Base-by-base conservation (phyloP, 1,284 basidiomycete genomes). In the Sanghuangporus sanghuang region DNA sequence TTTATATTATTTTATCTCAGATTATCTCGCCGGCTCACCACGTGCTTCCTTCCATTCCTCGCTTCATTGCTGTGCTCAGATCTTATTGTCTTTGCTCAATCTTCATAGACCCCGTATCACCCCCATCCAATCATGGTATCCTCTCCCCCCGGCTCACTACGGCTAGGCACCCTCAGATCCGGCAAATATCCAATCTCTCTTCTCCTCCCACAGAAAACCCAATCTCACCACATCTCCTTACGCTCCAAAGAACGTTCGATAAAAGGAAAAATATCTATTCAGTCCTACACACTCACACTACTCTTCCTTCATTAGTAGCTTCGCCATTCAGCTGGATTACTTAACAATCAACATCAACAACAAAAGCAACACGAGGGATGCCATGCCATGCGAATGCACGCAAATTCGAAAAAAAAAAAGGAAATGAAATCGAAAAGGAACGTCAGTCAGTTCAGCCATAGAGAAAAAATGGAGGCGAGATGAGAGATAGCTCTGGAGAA, bases 31-130 rank as follows among this genome's bases (percentile, higher is more conserved):
- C 48, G 16, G 48, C 21, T 9, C 21, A 23, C 32, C 53, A 54
- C 53, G 53, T 54, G 53, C 32, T 6, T 14, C 11, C 53, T 54
- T 54, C 53, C 53, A 54, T 54, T 54, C 53, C 35, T 38, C 49
- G 49, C 49, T 32, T 27, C 21, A 3, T 32, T 52, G 7, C 48
- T 21, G 14, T 18, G 11, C 50, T 40, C 18, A 55, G 61, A 62
- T 62, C 61, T 56, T 55, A 62, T 62, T 62, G 61, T 62, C 61
- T 35, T 36, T 36, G 27, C 27, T 38, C 50, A 56, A 49, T 49
- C 32, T 36, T 32, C 23, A 7, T 11, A 21, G 21, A 18, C n/a
- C 18, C 42, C 55, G 55, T 42, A 23, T 32, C 40, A 12, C 46
- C 58, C 46, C 23, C 46, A 50, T 50, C 58, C 23, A 44, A 16